Percentiles rank a stretch among this genome's conserved stretches.
These are phyloP conservation scores for Neonectria sp. DNA, from an alignment of 2,329 filamentous ascomycete genomes.

Conservation along the genomic window DNA sequence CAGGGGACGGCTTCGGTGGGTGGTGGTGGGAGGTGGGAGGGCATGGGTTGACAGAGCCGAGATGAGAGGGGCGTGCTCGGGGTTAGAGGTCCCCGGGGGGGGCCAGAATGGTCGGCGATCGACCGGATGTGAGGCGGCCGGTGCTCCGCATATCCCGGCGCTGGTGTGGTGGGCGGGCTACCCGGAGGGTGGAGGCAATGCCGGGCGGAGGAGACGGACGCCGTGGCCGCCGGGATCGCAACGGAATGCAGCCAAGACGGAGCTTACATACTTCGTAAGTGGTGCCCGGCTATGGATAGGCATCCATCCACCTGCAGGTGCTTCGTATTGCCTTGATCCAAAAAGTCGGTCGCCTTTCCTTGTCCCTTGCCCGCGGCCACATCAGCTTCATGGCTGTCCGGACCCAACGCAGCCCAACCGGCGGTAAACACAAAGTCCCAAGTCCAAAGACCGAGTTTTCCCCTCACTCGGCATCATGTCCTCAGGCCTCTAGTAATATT, in stretches of 20 bases:
- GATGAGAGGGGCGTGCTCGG: constrained; percentile 16
- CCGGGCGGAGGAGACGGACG: not conserved
- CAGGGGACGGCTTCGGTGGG: constrained; percentile 11
- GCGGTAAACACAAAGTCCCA: constrained; percentile 7
- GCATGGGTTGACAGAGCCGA: constrained; percentile 14
- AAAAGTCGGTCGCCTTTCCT: not conserved
- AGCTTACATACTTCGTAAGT: not conserved
- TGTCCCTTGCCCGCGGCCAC: not conserved
- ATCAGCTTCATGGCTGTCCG: not conserved
- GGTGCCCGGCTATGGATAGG: not conserved
- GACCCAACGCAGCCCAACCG: constrained; percentile 22
- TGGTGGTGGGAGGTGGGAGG: constrained; percentile 1
- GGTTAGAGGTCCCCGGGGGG: not conserved
- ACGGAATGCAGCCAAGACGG: not conserved
- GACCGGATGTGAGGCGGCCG: constrained; percentile 2
- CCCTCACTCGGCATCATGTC: not conserved
- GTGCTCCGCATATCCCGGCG: constrained; percentile 15
- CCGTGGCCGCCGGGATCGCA: not conserved
- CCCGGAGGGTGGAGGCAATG: not conserved
- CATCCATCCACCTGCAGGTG: not conserved
- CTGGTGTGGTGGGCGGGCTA: not conserved
- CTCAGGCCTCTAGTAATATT: not conserved
- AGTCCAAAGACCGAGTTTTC: not conserved
- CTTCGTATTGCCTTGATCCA: not conserved
- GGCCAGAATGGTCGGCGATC: not conserved